These are phyloP conservation scores for Prasinococcaceae sp. DNA, from an alignment of 139 green algal species.

Conservation along the genomic window DNA sequence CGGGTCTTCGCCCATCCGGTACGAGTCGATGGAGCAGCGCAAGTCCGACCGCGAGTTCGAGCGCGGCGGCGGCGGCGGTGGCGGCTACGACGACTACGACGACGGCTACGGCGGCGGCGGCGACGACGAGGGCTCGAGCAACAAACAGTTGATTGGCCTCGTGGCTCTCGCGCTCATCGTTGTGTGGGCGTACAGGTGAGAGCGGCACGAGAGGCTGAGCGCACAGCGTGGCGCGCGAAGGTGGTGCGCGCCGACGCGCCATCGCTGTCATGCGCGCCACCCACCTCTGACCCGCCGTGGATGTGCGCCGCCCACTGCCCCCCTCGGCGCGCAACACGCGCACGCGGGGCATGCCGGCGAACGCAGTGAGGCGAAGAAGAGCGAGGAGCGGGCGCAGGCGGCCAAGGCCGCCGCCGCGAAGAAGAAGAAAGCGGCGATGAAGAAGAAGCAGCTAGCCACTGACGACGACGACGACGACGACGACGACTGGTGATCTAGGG, in stretches of 20 bases:
- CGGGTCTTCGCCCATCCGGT: too few relatives aligned
- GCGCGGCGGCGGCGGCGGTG: neutral
- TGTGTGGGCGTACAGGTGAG: neutral
- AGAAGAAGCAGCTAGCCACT: neutral
- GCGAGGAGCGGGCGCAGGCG: neutral
- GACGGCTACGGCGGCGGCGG: neutral
- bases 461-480: conserved; percentile 8
- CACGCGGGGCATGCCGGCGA: neutral
- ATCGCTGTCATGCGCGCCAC: too few relatives aligned
- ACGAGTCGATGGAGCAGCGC: neutral
- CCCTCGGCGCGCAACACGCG: neutral
- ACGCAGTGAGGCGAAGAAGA: neutral
- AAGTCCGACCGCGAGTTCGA: conserved; percentile 1
- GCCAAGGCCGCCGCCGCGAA: neutral
- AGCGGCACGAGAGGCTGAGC: neutral
- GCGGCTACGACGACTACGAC: neutral
- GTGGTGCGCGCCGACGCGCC: neutral
- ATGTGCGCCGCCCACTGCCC: neutral
- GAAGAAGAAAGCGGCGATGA: neutral
- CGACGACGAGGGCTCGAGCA: neutral
- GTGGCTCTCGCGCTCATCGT: too few relatives aligned
- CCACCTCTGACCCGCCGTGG: too few relatives aligned
- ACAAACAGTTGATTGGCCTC: too few relatives aligned
- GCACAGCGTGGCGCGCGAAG: neutral
- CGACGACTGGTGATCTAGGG: neutral